These are phyloP conservation scores for Phialophora chinensis DNA, from an alignment of 2,329 filamentous ascomycete species.

Conservation along the genomic window DNA sequence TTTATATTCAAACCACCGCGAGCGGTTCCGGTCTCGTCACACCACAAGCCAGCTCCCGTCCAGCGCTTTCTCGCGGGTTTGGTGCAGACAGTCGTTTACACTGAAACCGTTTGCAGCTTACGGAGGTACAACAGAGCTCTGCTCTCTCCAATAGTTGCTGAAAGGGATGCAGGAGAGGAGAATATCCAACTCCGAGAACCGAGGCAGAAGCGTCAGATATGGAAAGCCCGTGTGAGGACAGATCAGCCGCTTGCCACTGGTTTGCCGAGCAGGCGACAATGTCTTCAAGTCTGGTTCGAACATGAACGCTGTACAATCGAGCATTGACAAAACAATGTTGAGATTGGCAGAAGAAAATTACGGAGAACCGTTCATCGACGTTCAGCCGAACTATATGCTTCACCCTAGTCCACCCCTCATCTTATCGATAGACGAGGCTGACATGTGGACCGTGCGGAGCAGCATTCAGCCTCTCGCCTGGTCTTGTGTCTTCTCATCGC, in stretches of 20 bases:
- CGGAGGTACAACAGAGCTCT: neutral
- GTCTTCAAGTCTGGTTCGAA: neutral
- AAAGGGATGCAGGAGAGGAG: neutral
- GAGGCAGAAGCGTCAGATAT: neutral
- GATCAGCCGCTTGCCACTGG: neutral
- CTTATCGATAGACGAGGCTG: slow-evolving; percentile 22
- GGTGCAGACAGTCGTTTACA: neutral
- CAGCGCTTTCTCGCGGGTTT: neutral
- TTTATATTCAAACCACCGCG: neutral
- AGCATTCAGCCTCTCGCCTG: slow-evolving; percentile 14
- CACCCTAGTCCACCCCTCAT: slow-evolving; percentile 8
- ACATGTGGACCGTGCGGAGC: slow-evolving; percentile 4
- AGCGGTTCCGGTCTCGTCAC: neutral
- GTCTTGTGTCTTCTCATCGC: slow-evolving; percentile 5
- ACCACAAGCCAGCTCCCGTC: neutral
- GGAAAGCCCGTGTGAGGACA: neutral
- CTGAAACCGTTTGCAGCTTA: neutral
- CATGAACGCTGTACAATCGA: neutral
- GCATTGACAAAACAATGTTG: neutral
- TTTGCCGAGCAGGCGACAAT: neutral
- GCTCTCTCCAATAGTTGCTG: neutral
- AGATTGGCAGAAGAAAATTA: neutral
- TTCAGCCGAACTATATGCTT: neutral
- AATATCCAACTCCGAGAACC: neutral
- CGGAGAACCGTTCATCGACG: neutral